Conservation (phyloP, 768 basidiomycete species). For the Baorangia bicolor region DNA sequence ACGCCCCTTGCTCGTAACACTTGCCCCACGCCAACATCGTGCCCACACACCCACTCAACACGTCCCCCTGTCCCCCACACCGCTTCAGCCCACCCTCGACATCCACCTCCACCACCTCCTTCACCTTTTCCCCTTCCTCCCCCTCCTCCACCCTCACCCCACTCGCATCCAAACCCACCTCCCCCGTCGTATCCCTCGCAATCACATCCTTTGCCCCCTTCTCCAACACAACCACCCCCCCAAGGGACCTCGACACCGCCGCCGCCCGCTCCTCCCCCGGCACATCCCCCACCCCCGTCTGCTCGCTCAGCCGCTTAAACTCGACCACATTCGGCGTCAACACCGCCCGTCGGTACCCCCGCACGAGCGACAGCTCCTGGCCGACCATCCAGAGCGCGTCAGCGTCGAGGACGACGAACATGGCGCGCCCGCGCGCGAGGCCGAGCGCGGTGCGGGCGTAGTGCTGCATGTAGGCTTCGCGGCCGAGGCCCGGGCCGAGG, state of each 20-base stretch:
- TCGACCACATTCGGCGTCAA: constrained; percentile 95
- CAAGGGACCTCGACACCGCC: constrained; percentile 69
- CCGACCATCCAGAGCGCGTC: constrained; percentile 87
- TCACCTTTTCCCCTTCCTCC: constrained; percentile 49
- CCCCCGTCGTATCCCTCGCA: constrained; percentile 68
- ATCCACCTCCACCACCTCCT: constrained; percentile 65
- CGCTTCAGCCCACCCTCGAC: constrained; percentile 82
- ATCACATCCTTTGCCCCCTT: constrained; percentile 87
- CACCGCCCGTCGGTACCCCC: constrained; percentile 84
- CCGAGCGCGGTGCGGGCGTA: constrained; percentile 75
- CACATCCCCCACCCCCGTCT: constrained; percentile 54
- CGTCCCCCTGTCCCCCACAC: constrained; percentile 96
- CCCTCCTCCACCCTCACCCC: constrained; percentile 40
- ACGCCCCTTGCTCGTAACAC: constrained; percentile 84
- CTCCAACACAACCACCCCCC: constrained; percentile 86
- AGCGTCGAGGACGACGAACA: constrained; percentile 94
- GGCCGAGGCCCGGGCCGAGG: constrained; percentile 92
- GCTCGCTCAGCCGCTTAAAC: constrained; percentile 80
- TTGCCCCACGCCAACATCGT: constrained; percentile 94
- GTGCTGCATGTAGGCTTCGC: constrained; percentile 85
- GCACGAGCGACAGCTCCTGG: constrained; percentile 67
- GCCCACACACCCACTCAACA: constrained; percentile 84
- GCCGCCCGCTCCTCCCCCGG: constrained; percentile 54
- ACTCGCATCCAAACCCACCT: constrained; percentile 46
- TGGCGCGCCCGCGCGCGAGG: constrained; percentile 68